Evolutionary conservation across 768 basidiomycete species (phyloP).

Genomic region (Pulveroboletus sp.): DNA sequence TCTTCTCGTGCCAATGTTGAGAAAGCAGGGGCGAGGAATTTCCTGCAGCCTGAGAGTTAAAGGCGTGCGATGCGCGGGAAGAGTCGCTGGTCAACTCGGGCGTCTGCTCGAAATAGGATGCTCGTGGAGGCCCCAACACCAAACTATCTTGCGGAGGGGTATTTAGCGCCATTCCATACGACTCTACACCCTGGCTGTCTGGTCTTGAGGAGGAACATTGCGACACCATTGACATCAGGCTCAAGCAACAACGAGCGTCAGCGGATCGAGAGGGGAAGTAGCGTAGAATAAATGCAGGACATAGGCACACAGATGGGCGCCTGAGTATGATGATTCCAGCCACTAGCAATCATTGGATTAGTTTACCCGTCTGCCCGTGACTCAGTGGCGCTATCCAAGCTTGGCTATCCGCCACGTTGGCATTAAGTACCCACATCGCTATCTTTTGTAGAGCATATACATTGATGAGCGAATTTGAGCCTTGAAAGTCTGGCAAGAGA

Average conservation of each 20-base stretch:
- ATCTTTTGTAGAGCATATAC: neutral
- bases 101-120: conserved; percentile 25
- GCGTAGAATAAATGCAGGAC: neutral
- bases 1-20: conserved; percentile 12
- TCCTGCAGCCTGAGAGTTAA: conserved; percentile 17
- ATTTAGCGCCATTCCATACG: conserved; percentile 6
- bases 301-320: neutral
- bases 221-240: conserved; percentile 1
- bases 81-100: conserved; percentile 15
- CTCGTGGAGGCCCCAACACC: conserved; percentile 19
- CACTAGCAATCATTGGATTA: neutral
- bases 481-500: neutral
- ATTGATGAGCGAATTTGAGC: too few relatives aligned
- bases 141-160: conserved; percentile 6
- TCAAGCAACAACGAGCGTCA: neutral
- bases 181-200: conserved; percentile 15
- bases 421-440: too few relatives aligned
- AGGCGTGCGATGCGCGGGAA: conserved; percentile 20
- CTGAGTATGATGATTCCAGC: too few relatives aligned
- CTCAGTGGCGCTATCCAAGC: neutral
- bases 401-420: too few relatives aligned
- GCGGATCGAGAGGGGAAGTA: neutral
- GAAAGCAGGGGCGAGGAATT: conserved; percentile 26
- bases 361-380: conserved; percentile 1
- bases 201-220: conserved; percentile 16